Evolutionary conservation across 2,329 filamentous ascomycete genomes (phyloP), one percentile per base, ranked within the genome.

Genomic region (Pseudogymnoascus sp.): DNA sequence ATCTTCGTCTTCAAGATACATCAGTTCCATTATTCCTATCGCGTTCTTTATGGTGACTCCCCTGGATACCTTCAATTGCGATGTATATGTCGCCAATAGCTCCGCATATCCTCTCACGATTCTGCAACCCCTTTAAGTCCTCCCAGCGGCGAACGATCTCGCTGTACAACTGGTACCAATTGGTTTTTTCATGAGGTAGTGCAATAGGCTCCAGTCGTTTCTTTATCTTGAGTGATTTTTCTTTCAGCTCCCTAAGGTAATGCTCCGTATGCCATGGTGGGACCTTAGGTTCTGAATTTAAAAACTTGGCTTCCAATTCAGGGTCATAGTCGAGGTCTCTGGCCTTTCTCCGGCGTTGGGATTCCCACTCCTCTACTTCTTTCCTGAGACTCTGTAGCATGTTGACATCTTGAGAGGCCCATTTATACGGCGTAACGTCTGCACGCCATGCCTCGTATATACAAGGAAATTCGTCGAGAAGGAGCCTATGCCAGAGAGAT

Each of bases 391-490:
- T n/a, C 22, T 59, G 53, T 4, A 28, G n/a, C 25, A 57, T 20
- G 11, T 35, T 38, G 18, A 20, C 37, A n/a, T 35, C 18, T 9
- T 43, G 50, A 7, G 60, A 57, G 7, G 36, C 47, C 6, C 37
- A 57, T 18, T 30, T 20, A 39, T 62, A 63, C 7, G 60, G 39
- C 14, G 20, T 58, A 11, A 62, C 59, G 5, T 20, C 22, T 11
- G 25, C 9, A 47, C 11, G 30, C 15, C 53, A 43, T 18, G 60
- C 57, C 63, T 71, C 68, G 63, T 67, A 70, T 4, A 70, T 33
- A 67, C 64, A 70, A 2, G 69, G 68, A 64, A 68, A 66, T 25
- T 71, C 66, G 3, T 36, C 35, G 4, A 61, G 25, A n/a, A 70
- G 11, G 2, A 71, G 61, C 6, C 62, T 57, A 7, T 63, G 61